A percentile compares a stretch with the other conserved stretches of the same genome.
Evolutionary conservation across 345 rosid genomes (phyloP).

Genomic region (Acer campestre): DNA sequence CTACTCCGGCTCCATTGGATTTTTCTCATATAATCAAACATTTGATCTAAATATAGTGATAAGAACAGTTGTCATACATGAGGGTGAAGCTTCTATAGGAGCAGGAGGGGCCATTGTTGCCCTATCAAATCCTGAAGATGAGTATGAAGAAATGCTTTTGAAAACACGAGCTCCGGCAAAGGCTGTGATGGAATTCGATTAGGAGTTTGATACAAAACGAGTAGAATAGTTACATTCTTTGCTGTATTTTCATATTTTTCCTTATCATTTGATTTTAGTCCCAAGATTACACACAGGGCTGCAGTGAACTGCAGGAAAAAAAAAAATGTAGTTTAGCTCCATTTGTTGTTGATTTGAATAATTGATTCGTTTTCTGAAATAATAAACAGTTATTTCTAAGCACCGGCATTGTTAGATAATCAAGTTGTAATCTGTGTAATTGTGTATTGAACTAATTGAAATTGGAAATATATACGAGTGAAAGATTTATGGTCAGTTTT

Average conservation of each 20-base stretch:
- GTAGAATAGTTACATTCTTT: not conserved
- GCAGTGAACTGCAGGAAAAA: not conserved
- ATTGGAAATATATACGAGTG: not conserved
- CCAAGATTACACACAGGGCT: not conserved
- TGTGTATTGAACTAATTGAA: not conserved
- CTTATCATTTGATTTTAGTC: not conserved
- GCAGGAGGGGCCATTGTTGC: conserved; percentile 94
- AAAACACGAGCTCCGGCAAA: conserved; percentile 76
- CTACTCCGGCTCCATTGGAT: conserved; percentile 93
- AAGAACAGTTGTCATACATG: conserved; percentile 81
- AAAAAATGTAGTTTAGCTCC: not conserved
- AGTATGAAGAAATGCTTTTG: conserved; percentile 88
- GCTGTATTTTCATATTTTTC: not conserved
- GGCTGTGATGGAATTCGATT: conserved; percentile 64
- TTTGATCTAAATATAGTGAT: conserved; percentile 93
- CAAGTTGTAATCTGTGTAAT: not conserved
- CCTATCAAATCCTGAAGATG: conserved; percentile 79
- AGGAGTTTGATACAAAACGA: not conserved
- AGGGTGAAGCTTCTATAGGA: conserved; percentile 86
- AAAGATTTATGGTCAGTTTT: not conserved
- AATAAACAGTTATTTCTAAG: not conserved
- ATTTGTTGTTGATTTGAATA: not conserved
- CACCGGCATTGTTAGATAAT: not conserved
- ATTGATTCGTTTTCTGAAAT: conserved; percentile 2
- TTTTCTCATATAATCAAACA: conserved; percentile 78